phyloP scores from a whole-genome alignment of 257 asterid species.

The Anisodus tanguticus region DNA sequence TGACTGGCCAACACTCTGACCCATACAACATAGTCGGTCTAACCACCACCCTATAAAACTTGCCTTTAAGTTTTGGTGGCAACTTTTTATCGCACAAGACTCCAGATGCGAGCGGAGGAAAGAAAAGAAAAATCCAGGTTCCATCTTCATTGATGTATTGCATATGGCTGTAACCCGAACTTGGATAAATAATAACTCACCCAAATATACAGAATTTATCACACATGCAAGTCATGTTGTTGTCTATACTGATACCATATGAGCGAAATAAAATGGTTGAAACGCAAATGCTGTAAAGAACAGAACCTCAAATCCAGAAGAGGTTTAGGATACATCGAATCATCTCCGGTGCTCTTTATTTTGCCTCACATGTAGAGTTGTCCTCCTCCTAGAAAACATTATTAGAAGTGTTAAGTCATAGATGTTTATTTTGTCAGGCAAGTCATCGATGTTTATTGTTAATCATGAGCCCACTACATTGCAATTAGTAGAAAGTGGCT shows the following conservation, averaged over 20 bases:
- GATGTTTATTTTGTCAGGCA: background rate
- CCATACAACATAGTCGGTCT: too few relatives aligned
- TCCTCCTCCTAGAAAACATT: slow-evolving; percentile 73
- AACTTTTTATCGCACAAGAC: too few relatives aligned
- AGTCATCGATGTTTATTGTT: background rate
- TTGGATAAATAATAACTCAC: background rate
- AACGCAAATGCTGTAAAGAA: slow-evolving; percentile 28
- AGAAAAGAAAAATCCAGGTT: background rate
- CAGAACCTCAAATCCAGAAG: slow-evolving; percentile 89
- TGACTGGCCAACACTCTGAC: too few relatives aligned
- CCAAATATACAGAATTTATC: background rate
- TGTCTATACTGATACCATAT: background rate
- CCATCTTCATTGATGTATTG: background rate
- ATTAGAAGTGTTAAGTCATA: background rate
- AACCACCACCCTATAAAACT: too few relatives aligned
- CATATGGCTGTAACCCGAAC: background rate
- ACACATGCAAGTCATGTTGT: background rate
- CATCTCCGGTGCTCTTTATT: slow-evolving; percentile 87
- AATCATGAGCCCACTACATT: slow-evolving; percentile 27
- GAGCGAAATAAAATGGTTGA: slow-evolving; percentile 13
- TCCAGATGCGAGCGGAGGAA: background rate
- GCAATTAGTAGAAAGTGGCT: slow-evolving; percentile 16
- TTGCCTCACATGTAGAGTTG: slow-evolving; percentile 99
- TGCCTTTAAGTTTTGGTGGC: too few relatives aligned
- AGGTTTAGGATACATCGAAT: slow-evolving; percentile 99